Evolutionary conservation across 345 rosid species (phyloP).

Genomic region (Eucalyptus camaldulensis): DNA sequence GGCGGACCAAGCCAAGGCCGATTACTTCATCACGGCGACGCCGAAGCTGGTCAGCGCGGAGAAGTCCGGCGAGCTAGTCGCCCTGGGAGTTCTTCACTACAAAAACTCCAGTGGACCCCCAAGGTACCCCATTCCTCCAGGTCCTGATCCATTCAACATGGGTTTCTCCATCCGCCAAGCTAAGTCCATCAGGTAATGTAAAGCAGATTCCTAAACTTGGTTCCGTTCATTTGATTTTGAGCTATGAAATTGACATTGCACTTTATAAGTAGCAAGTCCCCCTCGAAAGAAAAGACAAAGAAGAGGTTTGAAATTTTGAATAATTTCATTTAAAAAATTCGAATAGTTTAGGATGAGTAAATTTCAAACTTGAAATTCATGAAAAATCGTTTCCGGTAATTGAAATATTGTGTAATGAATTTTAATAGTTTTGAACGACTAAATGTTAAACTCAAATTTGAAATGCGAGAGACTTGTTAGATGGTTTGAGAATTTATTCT

Average conservation of each 20-base stretch:
- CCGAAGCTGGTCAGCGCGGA: conserved; percentile 3
- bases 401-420: not conserved
- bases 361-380: not conserved
- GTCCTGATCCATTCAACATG: conserved; percentile 24
- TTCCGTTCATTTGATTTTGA: not conserved
- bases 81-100: conserved; percentile 25
- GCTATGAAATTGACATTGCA: not conserved
- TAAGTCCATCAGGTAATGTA: conserved; percentile 13
- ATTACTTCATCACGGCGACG: conserved; percentile 17
- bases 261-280: not conserved
- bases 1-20: conserved; percentile 13
- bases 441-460: not conserved
- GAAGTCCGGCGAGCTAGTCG: not conserved
- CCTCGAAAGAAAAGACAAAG: not conserved
- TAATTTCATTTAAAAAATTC: not conserved
- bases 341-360: not conserved
- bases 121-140: conserved; percentile 14
- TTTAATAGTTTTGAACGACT: not conserved
- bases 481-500: not conserved
- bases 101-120: not conserved
- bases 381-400: not conserved
- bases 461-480: not conserved
- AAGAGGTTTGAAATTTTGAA: not conserved
- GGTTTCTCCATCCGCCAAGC: conserved; percentile 26
- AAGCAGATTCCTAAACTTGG: not conserved